Evolutionary conservation across 2,329 filamentous ascomycete species (phyloP), one percentile per base, ranked within the genome.

Genomic region (Cytospora mali): DNA sequence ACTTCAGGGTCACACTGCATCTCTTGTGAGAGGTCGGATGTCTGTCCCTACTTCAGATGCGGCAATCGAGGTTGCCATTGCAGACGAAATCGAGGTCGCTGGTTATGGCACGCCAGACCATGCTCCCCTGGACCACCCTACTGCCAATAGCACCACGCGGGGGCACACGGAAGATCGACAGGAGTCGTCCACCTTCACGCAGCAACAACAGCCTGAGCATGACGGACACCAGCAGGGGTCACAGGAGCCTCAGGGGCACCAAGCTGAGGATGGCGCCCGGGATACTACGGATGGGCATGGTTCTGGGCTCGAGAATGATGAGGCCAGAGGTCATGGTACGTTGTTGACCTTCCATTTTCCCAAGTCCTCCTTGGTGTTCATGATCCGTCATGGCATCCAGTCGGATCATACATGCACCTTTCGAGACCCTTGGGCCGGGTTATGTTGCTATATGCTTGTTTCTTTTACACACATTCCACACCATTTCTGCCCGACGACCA

Each of bases 81-180:
- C 64, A 63, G 64, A 63, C 54, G 64, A 65, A 49, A 61, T 65
- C 39, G 53, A 64, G 59, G 62, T 66, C 54, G 62, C 64, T 39
- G 58, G 51, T n/a, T 48, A 50, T 25, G 42, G 39, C 46, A 59
- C 53, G 27, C 58, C 62, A 29, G 49, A 27, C 6, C 53, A 49
- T 42, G 51, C 59, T 29, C 28, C 28, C 46, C 51, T 42, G 18
- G 53, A 33, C 46, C 52, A 46, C 21, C 48, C 18, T 46, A 52
- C 56, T 39, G 33, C 7, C 61, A 23, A 28, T 42, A 35, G 27
- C 56, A 58, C 14, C 33, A 60, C 14, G 39, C 55, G 21, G 33
- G 31, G 25, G 52, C 10, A 14, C 23, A 58, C 42, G 14, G 31
- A 58, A 16, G 50, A 55, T 33, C 54, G 25, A 53, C 6, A 57